phyloP scores from a whole-genome alignment of 768 basidiomycete genomes.

The Trametes maxima region DNA sequence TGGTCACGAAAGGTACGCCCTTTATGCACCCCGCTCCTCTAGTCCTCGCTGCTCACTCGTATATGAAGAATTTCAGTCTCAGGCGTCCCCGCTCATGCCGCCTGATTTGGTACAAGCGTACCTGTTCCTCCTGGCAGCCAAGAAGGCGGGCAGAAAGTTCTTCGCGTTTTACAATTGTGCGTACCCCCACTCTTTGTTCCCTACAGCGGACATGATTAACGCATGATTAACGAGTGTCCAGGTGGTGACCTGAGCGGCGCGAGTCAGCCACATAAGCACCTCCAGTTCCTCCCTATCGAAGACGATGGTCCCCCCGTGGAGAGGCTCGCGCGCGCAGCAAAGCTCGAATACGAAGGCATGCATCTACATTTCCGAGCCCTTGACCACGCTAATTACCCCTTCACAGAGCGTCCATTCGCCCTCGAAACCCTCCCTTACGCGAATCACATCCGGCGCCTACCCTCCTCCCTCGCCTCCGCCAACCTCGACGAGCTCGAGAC shows the following conservation, averaged over 20 bases:
- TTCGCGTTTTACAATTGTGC: slow-evolving; percentile 93
- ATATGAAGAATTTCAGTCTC: slow-evolving; percentile 66
- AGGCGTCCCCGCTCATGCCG: slow-evolving; percentile 79
- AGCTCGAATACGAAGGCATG: slow-evolving; percentile 61
- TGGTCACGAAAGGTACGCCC: slow-evolving; percentile 78
- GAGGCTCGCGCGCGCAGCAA: slow-evolving; percentile 56
- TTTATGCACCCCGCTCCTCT: background rate
- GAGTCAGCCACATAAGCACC: slow-evolving; percentile 87
- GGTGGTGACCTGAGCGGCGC: slow-evolving; percentile 83
- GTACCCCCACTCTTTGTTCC: slow-evolving; percentile 21
- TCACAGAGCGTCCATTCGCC: slow-evolving; percentile 71
- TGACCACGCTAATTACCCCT: background rate
- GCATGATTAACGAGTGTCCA: slow-evolving; percentile 28
- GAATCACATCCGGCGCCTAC: slow-evolving; percentile 73
- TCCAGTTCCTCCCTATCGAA: slow-evolving; percentile 79
- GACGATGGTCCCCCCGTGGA: slow-evolving; percentile 78
- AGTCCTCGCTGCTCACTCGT: background rate
- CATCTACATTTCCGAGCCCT: background rate
- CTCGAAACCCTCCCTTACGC: slow-evolving; percentile 73
- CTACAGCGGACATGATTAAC: too few species aligned
- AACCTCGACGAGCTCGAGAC: slow-evolving; percentile 49
- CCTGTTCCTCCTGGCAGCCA: slow-evolving; percentile 69
- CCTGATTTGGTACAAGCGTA: slow-evolving; percentile 79
- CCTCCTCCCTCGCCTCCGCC: slow-evolving; percentile 42
- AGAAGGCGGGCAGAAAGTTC: slow-evolving; percentile 55